Conservation (phyloP, 176 grass and related monocot species). For the Leersia perrieri region DNA sequence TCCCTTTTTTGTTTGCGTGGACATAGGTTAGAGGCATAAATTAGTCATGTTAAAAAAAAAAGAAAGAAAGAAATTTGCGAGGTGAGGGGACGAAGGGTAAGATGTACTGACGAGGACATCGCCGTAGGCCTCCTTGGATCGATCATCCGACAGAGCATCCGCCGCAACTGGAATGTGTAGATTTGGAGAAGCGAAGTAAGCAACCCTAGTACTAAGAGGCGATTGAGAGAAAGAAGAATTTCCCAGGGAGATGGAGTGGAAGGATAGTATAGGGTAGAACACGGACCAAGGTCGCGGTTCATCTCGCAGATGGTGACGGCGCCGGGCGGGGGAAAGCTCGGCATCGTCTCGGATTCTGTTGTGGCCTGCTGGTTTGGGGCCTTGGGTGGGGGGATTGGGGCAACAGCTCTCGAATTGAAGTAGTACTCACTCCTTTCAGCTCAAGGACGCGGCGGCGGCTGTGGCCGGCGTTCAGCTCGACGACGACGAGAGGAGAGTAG, state of each 20-base stretch:
- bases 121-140: conserved; percentile 71
- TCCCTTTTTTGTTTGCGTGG: too few species aligned
- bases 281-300: conserved; percentile 75
- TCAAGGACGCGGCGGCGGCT: too few species aligned
- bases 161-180: conserved; percentile 45
- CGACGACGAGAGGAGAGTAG: background rate
- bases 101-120: conserved; percentile 65
- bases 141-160: conserved; percentile 60
- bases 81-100: too few species aligned
- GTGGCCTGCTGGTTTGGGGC: background rate
- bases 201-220: background rate
- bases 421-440: too few species aligned
- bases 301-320: conserved; percentile 91
- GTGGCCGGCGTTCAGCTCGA: background rate
- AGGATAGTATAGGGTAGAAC: too few species aligned
- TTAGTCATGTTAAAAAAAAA: too few species aligned
- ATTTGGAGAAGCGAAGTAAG: background rate
- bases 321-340: conserved; percentile 73
- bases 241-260: background rate
- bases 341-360: conserved; percentile 38
- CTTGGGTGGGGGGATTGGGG: background rate
- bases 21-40: background rate
- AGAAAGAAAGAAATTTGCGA: background rate
- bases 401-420: background rate
- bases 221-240: background rate